Percentiles rank a stretch among this genome's conserved stretches.
Conservation (phyloP, 768 basidiomycete species). For the Leucocoprinus leucothites region DNA sequence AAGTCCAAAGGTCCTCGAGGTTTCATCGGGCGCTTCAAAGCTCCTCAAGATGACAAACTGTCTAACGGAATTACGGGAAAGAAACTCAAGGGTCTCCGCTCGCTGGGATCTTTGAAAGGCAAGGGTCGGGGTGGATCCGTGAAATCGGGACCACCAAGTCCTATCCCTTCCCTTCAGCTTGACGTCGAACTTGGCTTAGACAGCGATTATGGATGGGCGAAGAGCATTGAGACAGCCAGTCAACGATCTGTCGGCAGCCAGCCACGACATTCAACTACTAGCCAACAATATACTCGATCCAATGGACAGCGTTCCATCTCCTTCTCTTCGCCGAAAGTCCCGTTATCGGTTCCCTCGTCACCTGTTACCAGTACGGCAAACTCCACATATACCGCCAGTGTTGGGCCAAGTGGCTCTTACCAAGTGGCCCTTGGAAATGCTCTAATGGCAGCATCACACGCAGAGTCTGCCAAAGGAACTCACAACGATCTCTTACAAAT, state of each 20-base stretch:
- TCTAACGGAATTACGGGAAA: conserved; percentile 31
- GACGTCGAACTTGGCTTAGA: conserved; percentile 57
- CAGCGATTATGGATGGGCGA: conserved; percentile 45
- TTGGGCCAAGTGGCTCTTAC: conserved; percentile 34
- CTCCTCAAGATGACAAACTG: conserved; percentile 39
- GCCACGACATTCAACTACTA: conserved; percentile 28
- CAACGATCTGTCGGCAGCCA: conserved; percentile 13
- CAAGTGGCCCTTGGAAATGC: conserved; percentile 85
- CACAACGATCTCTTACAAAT: conserved; percentile 91
- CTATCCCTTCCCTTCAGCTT: conserved; percentile 50
- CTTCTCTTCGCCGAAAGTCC: conserved; percentile 49
- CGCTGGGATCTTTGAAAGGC: conserved; percentile 77
- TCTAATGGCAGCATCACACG: conserved; percentile 90
- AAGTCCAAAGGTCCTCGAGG: conserved; percentile 65
- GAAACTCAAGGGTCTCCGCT: conserved; percentile 70
- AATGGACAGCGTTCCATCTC: conserved; percentile 73
- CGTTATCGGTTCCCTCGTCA: conserved; percentile 45
- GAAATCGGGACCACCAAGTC: conserved; percentile 42
- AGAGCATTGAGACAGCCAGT: conserved; percentile 21
- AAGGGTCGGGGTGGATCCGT: conserved; percentile 34
- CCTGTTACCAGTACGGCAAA: conserved; percentile 45
- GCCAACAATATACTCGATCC: conserved; percentile 36
- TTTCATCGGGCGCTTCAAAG: conserved; percentile 63
- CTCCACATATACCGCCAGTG: conserved; percentile 29
- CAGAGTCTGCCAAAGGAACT: conserved; percentile 89